A percentile compares a stretch with the other conserved stretches of the same genome.
These are phyloP conservation scores for Aspergillus baeticus DNA, from an alignment of 495 filamentous ascomycete genomes.

Conservation along the genomic window DNA sequence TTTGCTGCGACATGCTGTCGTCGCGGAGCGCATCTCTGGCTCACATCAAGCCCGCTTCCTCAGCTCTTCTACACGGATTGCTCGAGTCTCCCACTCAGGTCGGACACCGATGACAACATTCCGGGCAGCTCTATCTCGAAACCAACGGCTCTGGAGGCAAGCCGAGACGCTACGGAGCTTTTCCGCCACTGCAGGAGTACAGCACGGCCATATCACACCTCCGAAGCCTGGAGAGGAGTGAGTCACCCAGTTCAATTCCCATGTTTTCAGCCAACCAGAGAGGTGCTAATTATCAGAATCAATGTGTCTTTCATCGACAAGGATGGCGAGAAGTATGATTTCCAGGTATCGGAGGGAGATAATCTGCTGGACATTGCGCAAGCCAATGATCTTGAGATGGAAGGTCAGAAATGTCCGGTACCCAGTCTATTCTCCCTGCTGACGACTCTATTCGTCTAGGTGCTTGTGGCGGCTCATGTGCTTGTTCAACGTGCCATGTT, in stretches of 20 bases:
- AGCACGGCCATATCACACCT: slow-evolving; percentile 76
- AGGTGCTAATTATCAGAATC: slow-evolving; percentile 53
- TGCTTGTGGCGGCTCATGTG: slow-evolving; percentile 92
- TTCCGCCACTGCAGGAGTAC: slow-evolving; percentile 56
- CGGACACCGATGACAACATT: neutral
- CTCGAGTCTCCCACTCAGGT: slow-evolving; percentile 18
- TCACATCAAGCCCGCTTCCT: slow-evolving; percentile 35
- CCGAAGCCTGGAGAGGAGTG: slow-evolving; percentile 96
- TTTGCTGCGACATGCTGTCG: slow-evolving; percentile 33
- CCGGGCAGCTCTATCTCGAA: neutral
- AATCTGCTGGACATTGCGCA: slow-evolving; percentile 95
- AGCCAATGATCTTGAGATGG: slow-evolving; percentile 94
- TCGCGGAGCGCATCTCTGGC: slow-evolving; percentile 30
- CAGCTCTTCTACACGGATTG: slow-evolving; percentile 26
- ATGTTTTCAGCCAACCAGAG: neutral
- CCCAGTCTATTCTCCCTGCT: neutral
- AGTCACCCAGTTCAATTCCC: slow-evolving; percentile 21
- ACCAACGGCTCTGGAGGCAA: slow-evolving; percentile 23
- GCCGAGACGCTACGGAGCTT: slow-evolving; percentile 55
- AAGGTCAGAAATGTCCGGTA: slow-evolving; percentile 52
- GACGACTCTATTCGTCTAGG: slow-evolving; percentile 39
- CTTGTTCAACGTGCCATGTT: slow-evolving; percentile 96
- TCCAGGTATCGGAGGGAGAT: slow-evolving; percentile 81
- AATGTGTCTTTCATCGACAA: slow-evolving; percentile 94
- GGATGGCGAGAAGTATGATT: slow-evolving; percentile 69